A percentile compares a stretch with the other conserved stretches of the same genome.
Conservation (phyloP, 345 rosid genomes). For the Alliaria petiolata region DNA sequence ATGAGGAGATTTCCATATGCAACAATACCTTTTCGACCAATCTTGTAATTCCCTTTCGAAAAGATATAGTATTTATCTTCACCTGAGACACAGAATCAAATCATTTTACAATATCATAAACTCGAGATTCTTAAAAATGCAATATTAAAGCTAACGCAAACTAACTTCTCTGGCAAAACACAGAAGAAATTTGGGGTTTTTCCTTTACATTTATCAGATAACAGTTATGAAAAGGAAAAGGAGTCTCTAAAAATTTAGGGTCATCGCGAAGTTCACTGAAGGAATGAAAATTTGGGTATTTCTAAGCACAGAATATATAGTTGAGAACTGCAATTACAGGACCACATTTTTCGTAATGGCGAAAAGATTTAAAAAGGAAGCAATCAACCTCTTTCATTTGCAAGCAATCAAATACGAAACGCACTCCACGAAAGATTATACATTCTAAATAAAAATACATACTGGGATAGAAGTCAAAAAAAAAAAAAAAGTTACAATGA, state of each 20-base stretch:
- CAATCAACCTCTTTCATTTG: conserved; percentile 7
- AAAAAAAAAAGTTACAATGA: neutral
- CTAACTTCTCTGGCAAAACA: neutral
- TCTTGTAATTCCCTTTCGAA: conserved; percentile 54
- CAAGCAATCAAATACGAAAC: conserved; percentile 14
- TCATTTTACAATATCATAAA: neutral
- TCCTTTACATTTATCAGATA: neutral
- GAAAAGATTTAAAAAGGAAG: neutral
- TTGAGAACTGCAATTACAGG: neutral
- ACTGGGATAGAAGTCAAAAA: neutral
- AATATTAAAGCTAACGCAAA: neutral
- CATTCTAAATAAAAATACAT: neutral
- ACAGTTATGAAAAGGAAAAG: neutral
- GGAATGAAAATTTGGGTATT: neutral
- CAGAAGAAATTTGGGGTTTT: neutral
- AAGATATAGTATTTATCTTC: conserved; percentile 70
- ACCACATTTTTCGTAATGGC: neutral
- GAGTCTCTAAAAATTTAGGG: neutral
- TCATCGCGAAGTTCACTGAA: neutral
- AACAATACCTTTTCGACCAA: conserved; percentile 73
- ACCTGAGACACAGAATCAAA: conserved; percentile 34
- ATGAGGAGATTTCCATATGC: neutral
- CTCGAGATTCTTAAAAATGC: neutral
- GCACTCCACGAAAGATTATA: neutral
- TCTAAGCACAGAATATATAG: neutral